Conservation (phyloP, 768 basidiomycete genomes). For the Kwoniella newhampshirensis region DNA sequence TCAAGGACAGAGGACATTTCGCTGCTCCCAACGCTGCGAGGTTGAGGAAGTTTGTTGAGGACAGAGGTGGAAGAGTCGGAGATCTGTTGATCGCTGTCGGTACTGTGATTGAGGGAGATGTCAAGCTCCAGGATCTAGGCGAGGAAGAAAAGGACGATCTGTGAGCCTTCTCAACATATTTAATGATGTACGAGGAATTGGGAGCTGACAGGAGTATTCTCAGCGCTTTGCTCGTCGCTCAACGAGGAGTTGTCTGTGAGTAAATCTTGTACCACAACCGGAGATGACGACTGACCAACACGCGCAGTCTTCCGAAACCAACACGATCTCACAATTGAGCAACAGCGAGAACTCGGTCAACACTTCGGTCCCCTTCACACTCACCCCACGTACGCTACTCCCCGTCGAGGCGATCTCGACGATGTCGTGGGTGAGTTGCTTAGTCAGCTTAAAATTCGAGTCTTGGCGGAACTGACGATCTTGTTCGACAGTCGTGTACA, state of each 20-base stretch:
- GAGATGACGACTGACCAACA: neutral
- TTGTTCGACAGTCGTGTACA: constrained; percentile 46
- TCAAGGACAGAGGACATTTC: constrained; percentile 45
- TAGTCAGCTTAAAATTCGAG: neutral
- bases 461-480: neutral
- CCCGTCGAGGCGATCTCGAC: constrained; percentile 62
- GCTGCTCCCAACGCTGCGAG: constrained; percentile 42
- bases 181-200: neutral
- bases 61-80: constrained; percentile 42
- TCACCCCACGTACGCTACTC: constrained; percentile 77
- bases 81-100: constrained; percentile 45
- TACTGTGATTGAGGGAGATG: constrained; percentile 44
- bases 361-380: constrained; percentile 63
- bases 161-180: constrained; percentile 11
- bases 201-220: neutral
- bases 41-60: constrained; percentile 42
- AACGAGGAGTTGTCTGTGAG: constrained; percentile 51
- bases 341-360: constrained; percentile 43
- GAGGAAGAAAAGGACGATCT: constrained; percentile 48
- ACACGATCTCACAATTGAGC: constrained; percentile 42
- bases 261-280: neutral
- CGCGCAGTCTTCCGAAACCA: constrained; percentile 49
- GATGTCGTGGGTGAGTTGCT: constrained; percentile 49
- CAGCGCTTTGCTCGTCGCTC: constrained; percentile 48
- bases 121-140: constrained; percentile 47